Conservation (phyloP, 2,329 filamentous ascomycete species). For the Akanthomyces uredinophilus region DNA sequence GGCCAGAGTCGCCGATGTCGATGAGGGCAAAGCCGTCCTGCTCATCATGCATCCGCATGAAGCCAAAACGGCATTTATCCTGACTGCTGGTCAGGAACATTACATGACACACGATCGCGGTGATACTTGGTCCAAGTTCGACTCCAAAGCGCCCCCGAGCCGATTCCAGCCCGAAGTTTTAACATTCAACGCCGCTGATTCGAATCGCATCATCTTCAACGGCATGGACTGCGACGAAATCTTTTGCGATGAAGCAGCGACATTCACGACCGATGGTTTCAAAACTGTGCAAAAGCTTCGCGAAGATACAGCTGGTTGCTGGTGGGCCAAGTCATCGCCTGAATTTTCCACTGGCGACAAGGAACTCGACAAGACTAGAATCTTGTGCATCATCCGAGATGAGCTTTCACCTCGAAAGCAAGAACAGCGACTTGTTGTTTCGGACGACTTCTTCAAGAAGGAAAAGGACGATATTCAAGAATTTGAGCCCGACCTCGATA, state of each 20-base stretch:
- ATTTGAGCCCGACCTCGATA: slow-evolving; percentile 72
- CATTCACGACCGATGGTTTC: slow-evolving; percentile 86
- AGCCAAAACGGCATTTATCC: slow-evolving; percentile 69
- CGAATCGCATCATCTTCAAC: slow-evolving; percentile 81
- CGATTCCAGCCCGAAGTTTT: slow-evolving; percentile 49
- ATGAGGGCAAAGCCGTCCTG: slow-evolving; percentile 55
- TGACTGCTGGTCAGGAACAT: slow-evolving; percentile 65
- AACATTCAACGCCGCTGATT: slow-evolving; percentile 77
- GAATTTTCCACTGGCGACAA: slow-evolving; percentile 66
- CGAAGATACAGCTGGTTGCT: slow-evolving; percentile 67
- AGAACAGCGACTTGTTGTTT: slow-evolving; percentile 73
- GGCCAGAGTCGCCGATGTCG: slow-evolving; percentile 59
- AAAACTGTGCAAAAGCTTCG: slow-evolving; percentile 61
- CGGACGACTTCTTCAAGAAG: slow-evolving; percentile 73
- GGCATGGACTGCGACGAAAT: slow-evolving; percentile 62
- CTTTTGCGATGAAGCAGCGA: slow-evolving; percentile 57
- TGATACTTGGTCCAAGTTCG: slow-evolving; percentile 73
- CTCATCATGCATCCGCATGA: slow-evolving; percentile 77
- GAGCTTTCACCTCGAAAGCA: slow-evolving; percentile 64
- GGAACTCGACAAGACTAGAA: slow-evolving; percentile 61
- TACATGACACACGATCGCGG: slow-evolving; percentile 82
- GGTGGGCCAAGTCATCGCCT: slow-evolving; percentile 77
- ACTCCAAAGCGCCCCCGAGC: slow-evolving; percentile 54
- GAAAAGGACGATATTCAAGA: slow-evolving; percentile 47
- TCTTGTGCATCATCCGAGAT: slow-evolving; percentile 76